These are phyloP conservation scores for Aspergillus pseudoviridinutans DNA, from an alignment of 2,329 filamentous ascomycete genomes.

Conservation along the genomic window DNA sequence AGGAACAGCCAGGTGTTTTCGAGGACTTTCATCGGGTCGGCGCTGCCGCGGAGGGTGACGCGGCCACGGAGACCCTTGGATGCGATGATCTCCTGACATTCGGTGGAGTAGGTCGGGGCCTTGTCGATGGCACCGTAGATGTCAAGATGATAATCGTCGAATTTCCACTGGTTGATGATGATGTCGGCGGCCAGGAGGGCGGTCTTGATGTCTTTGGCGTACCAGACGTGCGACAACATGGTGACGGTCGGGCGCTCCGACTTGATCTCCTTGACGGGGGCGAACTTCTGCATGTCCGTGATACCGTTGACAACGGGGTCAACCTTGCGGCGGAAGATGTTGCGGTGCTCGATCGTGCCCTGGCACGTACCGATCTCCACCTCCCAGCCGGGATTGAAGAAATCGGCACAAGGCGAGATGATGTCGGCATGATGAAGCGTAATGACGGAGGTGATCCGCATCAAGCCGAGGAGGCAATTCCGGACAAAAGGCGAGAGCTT, in stretches of 20 bases:
- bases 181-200: slow-evolving; percentile 61
- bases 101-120: slow-evolving; percentile 57
- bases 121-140: slow-evolving; percentile 63
- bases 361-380: slow-evolving; percentile 58
- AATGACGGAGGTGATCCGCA: slow-evolving; percentile 47
- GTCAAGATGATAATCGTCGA: slow-evolving; percentile 59
- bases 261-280: slow-evolving; percentile 57
- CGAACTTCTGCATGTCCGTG: slow-evolving; percentile 60
- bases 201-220: slow-evolving; percentile 60
- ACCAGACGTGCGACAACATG: slow-evolving; percentile 58
- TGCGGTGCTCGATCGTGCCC: slow-evolving; percentile 54
- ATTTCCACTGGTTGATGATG: slow-evolving; percentile 64
- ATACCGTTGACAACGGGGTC: slow-evolving; percentile 65
- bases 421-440: slow-evolving; percentile 56
- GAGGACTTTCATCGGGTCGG: slow-evolving; percentile 53
- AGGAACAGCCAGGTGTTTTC: slow-evolving; percentile 56
- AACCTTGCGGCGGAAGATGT: slow-evolving; percentile 56
- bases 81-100: slow-evolving; percentile 55
- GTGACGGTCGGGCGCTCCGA: slow-evolving; percentile 59
- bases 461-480: slow-evolving; percentile 46
- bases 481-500: slow-evolving; percentile 49
- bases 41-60: slow-evolving; percentile 53
- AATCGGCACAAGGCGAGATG: slow-evolving; percentile 54
- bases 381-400: slow-evolving; percentile 64
- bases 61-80: slow-evolving; percentile 50